Evolutionary conservation across 352 stramenopile species (phyloP).

Genomic region (Thraustotheca clavata): DNA sequence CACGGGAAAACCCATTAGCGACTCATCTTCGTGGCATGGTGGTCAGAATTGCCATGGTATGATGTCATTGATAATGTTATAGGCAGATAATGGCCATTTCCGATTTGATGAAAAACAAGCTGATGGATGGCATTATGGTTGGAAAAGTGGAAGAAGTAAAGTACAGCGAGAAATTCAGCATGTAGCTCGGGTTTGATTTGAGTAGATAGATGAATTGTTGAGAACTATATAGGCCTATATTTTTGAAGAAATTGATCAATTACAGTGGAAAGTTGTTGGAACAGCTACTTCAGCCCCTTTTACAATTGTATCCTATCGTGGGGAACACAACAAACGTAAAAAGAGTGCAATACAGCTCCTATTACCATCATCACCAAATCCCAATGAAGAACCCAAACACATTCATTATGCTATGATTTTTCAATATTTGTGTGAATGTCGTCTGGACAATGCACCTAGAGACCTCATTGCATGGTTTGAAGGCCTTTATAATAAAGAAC

Average conservation of each 20-base stretch:
- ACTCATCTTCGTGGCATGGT: not conserved
- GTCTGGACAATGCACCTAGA: not conserved
- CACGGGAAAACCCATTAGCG: not conserved
- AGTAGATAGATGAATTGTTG: not conserved
- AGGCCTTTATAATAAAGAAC: not conserved
- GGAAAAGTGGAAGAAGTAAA: conserved; percentile 45
- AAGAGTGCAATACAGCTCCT: not conserved
- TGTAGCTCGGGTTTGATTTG: conserved; percentile 25
- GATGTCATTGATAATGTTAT: no score
- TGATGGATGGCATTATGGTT: conserved; percentile 48
- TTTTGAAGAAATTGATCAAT: not conserved
- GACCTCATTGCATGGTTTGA: not conserved
- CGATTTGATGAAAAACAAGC: conserved; percentile 32
- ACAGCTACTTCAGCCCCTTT: conserved; percentile 31
- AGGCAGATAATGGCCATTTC: conserved; percentile 7
- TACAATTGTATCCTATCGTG: conserved; percentile 32
- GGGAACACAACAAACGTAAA: conserved; percentile 30
- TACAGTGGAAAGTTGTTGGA: conserved; percentile 24
- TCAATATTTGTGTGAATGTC: not conserved
- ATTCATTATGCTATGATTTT: not conserved
- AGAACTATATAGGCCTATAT: not conserved
- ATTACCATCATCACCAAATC: no score
- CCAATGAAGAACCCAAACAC: not conserved
- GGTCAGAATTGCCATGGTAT: no score
- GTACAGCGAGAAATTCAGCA: conserved; percentile 33